Base-by-base conservation (phyloP, 805 yeast species). In the Lachancea thermotolerans region DNA sequence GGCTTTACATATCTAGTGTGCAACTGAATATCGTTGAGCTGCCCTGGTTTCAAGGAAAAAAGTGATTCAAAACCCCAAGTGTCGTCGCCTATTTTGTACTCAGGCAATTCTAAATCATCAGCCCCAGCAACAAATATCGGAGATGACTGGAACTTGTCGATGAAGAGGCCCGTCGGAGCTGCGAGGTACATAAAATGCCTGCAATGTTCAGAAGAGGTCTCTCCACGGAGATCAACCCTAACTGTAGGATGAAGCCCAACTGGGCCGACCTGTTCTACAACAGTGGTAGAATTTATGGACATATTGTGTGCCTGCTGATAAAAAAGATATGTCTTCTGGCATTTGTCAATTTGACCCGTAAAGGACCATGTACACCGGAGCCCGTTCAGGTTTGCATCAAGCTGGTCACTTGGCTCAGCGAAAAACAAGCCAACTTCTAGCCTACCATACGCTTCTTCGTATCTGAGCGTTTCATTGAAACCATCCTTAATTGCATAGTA, bases 71-170 rank as follows among this genome's bases (percentile, higher is more conserved):
- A 70, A 1, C 82, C 82, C 71, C 73, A 73, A 9, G 52, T 41
- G 27, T 63, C 62, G 8, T 52, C 46, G 8, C 33, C 34, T 10
- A 62, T 35, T 36, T 52, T 52, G 70, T 78, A 79, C 30, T 64
- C 71, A 4, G 85, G 85, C 30, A 70, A 68, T 51, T 79, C 85
- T 18, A 79, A 60, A 53, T 79, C 81, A n/a, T 70, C 64, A 42
- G 75, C 78, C 2, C 83, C 83, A 72, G 74, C 74, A 0, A 71
- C 57, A 2, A 65, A 66, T 1, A 72, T 31, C 12, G 76, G 62
- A n/a, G 58, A 58, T 18, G 75, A 68, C 56, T 79, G 81, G 56
- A 75, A 78, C 54, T 66, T 66, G 60, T 79, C 84, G n/a, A 78
- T 66, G 53, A 79, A 77, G 16, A 78, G 44, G 14, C 65, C 62